Conservation (phyloP, 2,329 filamentous ascomycete genomes). For the Immersiporthe knoxdaviesiana region DNA sequence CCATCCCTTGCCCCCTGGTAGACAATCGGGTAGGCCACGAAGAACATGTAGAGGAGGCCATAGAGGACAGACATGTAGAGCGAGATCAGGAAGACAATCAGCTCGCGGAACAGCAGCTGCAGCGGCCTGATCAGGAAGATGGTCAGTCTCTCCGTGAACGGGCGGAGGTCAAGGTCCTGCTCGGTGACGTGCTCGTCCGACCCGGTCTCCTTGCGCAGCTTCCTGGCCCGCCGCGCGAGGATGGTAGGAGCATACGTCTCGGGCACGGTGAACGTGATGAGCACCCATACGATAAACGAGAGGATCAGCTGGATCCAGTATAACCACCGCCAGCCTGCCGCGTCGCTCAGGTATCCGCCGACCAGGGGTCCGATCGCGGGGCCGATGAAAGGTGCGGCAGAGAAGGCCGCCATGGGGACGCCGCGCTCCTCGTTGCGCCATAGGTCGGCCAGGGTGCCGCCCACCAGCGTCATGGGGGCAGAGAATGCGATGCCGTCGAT, state of each 20-base stretch:
- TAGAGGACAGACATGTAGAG: slow-evolving; percentile 86
- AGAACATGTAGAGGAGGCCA: slow-evolving; percentile 77
- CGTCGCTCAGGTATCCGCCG: slow-evolving; percentile 75
- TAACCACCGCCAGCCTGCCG: slow-evolving; percentile 77
- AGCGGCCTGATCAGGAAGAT: slow-evolving; percentile 83
- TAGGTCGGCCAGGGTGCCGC: slow-evolving; percentile 81
- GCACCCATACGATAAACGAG: slow-evolving; percentile 67
- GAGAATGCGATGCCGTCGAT: slow-evolving; percentile 86
- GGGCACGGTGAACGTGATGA: slow-evolving; percentile 86
- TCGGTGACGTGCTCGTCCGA: slow-evolving; percentile 74
- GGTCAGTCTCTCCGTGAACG: slow-evolving; percentile 67
- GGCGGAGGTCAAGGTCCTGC: slow-evolving; percentile 74
- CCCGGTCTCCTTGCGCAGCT: slow-evolving; percentile 71
- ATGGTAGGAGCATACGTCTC: slow-evolving; percentile 87
- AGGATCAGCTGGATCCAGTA: slow-evolving; percentile 88
- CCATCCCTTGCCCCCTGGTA: slow-evolving; percentile 81
- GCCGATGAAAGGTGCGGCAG: slow-evolving; percentile 79
- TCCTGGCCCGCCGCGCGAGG: slow-evolving; percentile 69
- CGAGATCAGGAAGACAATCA: slow-evolving; percentile 82
- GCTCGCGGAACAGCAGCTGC: slow-evolving; percentile 81
- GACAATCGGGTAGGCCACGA: slow-evolving; percentile 70
- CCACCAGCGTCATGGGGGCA: slow-evolving; percentile 84
- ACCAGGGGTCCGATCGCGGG: slow-evolving; percentile 77
- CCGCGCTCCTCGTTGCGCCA: slow-evolving; percentile 84
- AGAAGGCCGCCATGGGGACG: slow-evolving; percentile 86